Base-by-base conservation (phyloP, 2,329 filamentous ascomycete genomes). In the Teratosphaeria gauchensis region DNA sequence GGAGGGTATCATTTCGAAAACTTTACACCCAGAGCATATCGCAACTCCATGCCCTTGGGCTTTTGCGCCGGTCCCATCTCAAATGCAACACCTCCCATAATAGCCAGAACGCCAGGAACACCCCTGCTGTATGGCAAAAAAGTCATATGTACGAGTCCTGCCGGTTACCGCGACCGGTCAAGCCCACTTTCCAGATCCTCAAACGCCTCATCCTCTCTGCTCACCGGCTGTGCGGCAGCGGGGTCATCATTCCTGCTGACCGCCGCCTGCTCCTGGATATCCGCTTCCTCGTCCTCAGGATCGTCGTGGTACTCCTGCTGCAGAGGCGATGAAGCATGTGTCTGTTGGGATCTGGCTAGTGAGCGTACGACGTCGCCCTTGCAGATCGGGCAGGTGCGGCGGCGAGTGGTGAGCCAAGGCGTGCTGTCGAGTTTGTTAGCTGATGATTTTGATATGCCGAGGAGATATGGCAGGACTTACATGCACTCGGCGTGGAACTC, bases 401-500 rank as follows among this genome's bases (percentile, higher is more conserved):
- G 88, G 54, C 92, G 86, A 16, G 92, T 97, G 0, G 92, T 96
- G 56, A 99, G 79, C 94, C 94, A 99, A 1, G 94, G 94, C 4
- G 94, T 97, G 71, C 91, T 96, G 63, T 30, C 35, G 24, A 51
- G 6, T 3, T 19, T 32, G 51, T 56, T 35, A 33, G 55, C 59
- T 30, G 57, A 33, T 19, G 8, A 55, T 33, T 8, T 19, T n/a
- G n/a, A 48, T 35, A 51, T 21, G 11, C 35, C 9, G 24, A 57
- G 35, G 28, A 35, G 12, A n/a, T 31, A 30, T n/a, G 54, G 52
- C 48, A 19, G 51, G 54, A 88, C 91, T 87, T 77, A 95, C 91
- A 99, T 97, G 91, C 94, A 99, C 71, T 95, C 91, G 31, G 82
- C 92, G 73, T 99, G 94, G 74, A 97, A 99, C 70, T 99, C 94